These are phyloP conservation scores for Mycosphaerelloides madeirae DNA, from an alignment of 2,329 filamentous ascomycete species.

Conservation along the genomic window DNA sequence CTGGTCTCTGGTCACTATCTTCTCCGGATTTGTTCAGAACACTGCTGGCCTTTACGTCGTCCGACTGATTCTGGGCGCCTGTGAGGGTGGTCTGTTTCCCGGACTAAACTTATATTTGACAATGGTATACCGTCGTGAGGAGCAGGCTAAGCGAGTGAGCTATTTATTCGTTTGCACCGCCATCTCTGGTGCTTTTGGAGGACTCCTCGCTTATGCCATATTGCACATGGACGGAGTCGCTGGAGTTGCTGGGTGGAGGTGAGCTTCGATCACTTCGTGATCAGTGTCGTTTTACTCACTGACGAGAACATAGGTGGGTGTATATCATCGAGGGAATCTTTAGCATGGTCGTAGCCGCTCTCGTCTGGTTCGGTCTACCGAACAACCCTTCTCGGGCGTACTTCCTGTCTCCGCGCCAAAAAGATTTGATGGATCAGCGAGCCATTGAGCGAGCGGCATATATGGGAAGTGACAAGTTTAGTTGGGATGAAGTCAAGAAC, in stretches of 20 bases:
- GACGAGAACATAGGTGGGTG: slow-evolving; percentile 22
- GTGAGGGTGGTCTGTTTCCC: slow-evolving; percentile 25
- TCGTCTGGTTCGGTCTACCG: slow-evolving; percentile 30
- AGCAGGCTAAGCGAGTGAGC: slow-evolving; percentile 38
- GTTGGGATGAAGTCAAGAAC: slow-evolving; percentile 47
- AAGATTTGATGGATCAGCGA: slow-evolving; percentile 43
- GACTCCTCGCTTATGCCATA: slow-evolving; percentile 47
- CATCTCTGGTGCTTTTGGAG: slow-evolving; percentile 36
- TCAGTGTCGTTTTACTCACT: not conserved
- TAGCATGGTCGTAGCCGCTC: slow-evolving; percentile 22
- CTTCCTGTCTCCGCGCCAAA: slow-evolving; percentile 45
- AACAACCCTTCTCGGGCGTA: slow-evolving; percentile 36
- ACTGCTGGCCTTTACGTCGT: slow-evolving; percentile 39
- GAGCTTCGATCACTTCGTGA: not conserved
- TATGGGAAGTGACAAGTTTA: slow-evolving; percentile 42
- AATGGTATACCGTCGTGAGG: slow-evolving; percentile 41
- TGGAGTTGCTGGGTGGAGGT: slow-evolving; percentile 49
- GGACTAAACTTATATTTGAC: slow-evolving; percentile 33
- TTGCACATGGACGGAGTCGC: slow-evolving; percentile 63
- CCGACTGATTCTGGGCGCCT: slow-evolving; percentile 27
- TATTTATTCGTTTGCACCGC: slow-evolving; percentile 35
- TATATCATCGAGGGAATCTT: slow-evolving; percentile 31
- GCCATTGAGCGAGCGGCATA: slow-evolving; percentile 42
- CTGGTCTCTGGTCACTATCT: slow-evolving; percentile 49
- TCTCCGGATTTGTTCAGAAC: slow-evolving; percentile 45